phyloP scores from a whole-genome alignment of 2,329 filamentous ascomycete genomes.

The Fusarium veterinarium region DNA sequence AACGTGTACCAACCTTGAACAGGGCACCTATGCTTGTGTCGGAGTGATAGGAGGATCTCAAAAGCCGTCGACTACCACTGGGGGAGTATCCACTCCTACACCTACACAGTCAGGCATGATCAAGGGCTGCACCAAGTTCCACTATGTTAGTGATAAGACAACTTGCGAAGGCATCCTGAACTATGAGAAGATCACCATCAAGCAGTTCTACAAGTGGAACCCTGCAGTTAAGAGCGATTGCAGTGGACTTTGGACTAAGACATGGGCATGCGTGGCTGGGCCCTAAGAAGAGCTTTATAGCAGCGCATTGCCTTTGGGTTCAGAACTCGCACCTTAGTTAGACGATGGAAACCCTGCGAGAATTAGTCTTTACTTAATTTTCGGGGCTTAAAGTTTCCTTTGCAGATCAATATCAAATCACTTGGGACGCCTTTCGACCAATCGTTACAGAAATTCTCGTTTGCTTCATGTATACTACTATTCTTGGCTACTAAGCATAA shows the following conservation, averaged over 20 bases:
- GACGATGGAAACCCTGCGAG: neutral
- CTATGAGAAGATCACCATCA: constrained; percentile 1
- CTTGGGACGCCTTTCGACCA: no score
- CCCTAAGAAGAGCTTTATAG: neutral
- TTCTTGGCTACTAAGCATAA: no score
- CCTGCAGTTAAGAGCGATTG: neutral
- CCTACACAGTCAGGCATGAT: neutral
- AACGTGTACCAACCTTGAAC: neutral
- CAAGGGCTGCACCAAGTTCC: neutral
- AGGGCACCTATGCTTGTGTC: neutral
- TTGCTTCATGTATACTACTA: no score
- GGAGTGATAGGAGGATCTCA: neutral
- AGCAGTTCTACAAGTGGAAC: neutral
- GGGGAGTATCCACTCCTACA: neutral
- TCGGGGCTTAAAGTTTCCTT: no score
- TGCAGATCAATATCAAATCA: no score
- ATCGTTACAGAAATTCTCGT: no score
- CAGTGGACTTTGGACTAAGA: neutral
- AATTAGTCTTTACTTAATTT: neutral
- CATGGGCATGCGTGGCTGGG: neutral
- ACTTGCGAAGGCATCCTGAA: neutral
- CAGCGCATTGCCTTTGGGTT: neutral
- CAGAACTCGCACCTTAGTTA: neutral
- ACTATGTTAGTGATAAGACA: neutral
- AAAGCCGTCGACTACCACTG: neutral